Conservation (phyloP, 2,329 filamentous ascomycete genomes). For the Xylariaceae sp. region DNA sequence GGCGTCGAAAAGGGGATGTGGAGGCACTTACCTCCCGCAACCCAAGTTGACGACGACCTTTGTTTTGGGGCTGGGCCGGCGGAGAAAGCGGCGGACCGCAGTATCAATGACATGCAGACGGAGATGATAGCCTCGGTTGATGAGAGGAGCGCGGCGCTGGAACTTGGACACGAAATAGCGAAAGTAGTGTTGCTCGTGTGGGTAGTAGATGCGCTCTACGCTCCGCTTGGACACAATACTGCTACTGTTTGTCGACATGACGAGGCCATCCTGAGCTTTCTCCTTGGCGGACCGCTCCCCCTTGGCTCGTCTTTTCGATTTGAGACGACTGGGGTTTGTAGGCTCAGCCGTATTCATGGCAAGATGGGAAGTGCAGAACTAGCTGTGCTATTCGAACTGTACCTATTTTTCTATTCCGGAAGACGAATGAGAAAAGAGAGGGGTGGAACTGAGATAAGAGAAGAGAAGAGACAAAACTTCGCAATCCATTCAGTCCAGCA, state of each 20-base stretch:
- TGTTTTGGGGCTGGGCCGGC: constrained; percentile 45
- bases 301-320: neutral
- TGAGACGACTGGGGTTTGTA: constrained; percentile 7
- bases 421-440: too few relatives aligned
- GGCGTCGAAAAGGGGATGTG: constrained; percentile 4
- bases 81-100: constrained; percentile 70
- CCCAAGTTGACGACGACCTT: constrained; percentile 82
- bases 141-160: constrained; percentile 77
- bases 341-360: constrained; percentile 15
- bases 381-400: too few relatives aligned
- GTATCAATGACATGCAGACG: constrained; percentile 79
- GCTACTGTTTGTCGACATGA: constrained; percentile 79
- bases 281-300: constrained; percentile 21
- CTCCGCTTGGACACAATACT: constrained; percentile 90
- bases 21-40: constrained; percentile 72
- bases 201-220: constrained; percentile 83
- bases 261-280: constrained; percentile 43
- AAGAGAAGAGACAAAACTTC: too few relatives aligned
- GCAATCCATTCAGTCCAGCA: too few relatives aligned
- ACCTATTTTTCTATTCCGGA: too few relatives aligned
- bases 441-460: too few relatives aligned
- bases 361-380: too few relatives aligned
- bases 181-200: constrained; percentile 75
- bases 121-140: constrained; percentile 86
- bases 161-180: constrained; percentile 83